Evolutionary conservation across 1,284 basidiomycete genomes (phyloP).

Genomic region (Ganoderma leucocontextum): DNA sequence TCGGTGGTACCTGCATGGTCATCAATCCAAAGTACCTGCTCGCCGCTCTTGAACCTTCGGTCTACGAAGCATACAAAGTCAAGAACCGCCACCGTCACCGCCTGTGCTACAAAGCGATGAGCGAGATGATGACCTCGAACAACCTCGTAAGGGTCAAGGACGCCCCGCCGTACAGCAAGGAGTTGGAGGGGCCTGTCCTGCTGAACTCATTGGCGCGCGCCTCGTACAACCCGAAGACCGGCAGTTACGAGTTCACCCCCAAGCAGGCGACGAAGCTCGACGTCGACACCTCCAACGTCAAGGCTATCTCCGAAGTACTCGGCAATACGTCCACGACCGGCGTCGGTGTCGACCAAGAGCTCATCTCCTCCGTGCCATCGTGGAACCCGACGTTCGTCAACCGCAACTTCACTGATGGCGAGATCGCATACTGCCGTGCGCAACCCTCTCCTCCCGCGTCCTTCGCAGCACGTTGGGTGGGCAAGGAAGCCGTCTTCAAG

Average conservation of each 20-base stretch:
- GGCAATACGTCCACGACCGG: slow-evolving; percentile 61
- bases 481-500: slow-evolving; percentile 99
- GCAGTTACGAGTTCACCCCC: slow-evolving; percentile 82
- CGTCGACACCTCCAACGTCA: slow-evolving; percentile 73
- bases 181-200: slow-evolving; percentile 89
- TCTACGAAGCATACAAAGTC: slow-evolving; percentile 80
- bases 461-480: slow-evolving; percentile 96
- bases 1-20: slow-evolving; percentile 91
- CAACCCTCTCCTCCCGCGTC: slow-evolving; percentile 91
- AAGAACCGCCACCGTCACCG: slow-evolving; percentile 77
- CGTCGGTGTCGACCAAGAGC: slow-evolving; percentile 92
- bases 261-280: slow-evolving; percentile 65
- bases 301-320: slow-evolving; percentile 65
- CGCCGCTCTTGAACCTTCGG: slow-evolving; percentile 78
- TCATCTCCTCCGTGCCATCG: slow-evolving; percentile 92
- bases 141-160: slow-evolving; percentile 97
- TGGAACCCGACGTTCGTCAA: slow-evolving; percentile 89
- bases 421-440: slow-evolving; percentile 87
- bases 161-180: slow-evolving; percentile 87
- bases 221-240: slow-evolving; percentile 82
- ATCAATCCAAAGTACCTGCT: slow-evolving; percentile 93
- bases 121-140: slow-evolving; percentile 93
- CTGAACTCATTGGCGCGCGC: slow-evolving; percentile 94
- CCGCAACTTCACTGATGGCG: slow-evolving; percentile 93
- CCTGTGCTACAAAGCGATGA: slow-evolving; percentile 92